phyloP scores from a whole-genome alignment of 352 stramenopile species.

The Achlya hypogyna region DNA sequence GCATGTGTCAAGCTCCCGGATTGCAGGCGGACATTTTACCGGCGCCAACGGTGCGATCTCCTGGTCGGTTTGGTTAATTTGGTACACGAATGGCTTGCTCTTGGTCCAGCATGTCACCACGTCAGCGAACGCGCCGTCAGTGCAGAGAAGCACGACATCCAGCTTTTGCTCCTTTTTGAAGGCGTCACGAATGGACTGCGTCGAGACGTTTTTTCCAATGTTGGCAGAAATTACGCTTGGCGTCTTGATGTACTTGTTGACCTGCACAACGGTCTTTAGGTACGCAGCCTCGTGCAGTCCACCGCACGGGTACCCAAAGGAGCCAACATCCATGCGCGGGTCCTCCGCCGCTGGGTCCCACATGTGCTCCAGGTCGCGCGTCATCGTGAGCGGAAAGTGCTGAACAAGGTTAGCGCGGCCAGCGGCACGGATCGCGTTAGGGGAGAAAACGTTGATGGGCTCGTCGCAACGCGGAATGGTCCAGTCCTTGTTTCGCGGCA shows the following conservation, averaged over 20 bases:
- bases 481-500: not conserved
- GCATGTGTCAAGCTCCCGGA: not conserved
- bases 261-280: not conserved
- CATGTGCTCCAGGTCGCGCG: conserved; percentile 5
- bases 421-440: not conserved
- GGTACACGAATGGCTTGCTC: not conserved
- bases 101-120: conserved; percentile 7
- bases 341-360: not conserved
- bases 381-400: not conserved
- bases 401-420: not conserved
- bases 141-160: not conserved
- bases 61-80: not conserved
- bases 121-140: not conserved
- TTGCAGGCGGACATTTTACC: not conserved
- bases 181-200: not conserved
- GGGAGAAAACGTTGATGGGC: not conserved
- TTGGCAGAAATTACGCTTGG: not conserved
- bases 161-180: conserved; percentile 3
- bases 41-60: not conserved
- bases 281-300: conserved; percentile 2
- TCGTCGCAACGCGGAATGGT: not conserved
- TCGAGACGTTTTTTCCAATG: conserved; percentile 7
- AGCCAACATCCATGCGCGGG: not conserved
- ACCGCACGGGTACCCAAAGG: conserved; percentile 14
- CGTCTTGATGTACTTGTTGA: not conserved